These are phyloP conservation scores for Beauveria rudraprayagi DNA, from an alignment of 2,329 filamentous ascomycete genomes.

Conservation along the genomic window DNA sequence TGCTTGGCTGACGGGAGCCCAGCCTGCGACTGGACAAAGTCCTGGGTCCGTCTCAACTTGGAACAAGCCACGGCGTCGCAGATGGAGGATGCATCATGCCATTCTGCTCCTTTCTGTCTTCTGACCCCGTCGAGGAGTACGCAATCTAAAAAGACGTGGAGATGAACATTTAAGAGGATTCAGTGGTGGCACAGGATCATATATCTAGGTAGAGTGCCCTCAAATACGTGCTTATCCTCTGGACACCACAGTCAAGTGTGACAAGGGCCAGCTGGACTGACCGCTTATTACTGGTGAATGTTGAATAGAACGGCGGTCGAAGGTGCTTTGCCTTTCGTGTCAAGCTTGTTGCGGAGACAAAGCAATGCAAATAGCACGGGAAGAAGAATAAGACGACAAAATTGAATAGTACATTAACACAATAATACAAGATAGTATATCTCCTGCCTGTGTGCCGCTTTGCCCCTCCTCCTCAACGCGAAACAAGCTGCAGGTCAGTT, in stretches of 20 bases:
- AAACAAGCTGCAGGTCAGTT: conserved; percentile 5
- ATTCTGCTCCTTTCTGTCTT: background rate
- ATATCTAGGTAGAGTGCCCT: background rate
- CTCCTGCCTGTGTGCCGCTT: background rate
- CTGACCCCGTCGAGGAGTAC: background rate
- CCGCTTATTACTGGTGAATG: background rate
- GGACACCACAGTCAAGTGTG: background rate
- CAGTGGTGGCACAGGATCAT: background rate
- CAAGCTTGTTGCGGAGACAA: background rate
- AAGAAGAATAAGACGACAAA: background rate
- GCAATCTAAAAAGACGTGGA: background rate
- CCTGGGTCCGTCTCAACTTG: conserved; percentile 10
- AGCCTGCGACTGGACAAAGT: conserved; percentile 2
- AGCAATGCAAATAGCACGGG: background rate
- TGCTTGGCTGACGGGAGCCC: background rate
- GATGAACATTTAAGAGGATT: no score
- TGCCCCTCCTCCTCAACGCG: conserved; percentile 1
- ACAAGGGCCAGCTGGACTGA: background rate
- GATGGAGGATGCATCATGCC: background rate
- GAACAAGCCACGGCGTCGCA: conserved; percentile 8
- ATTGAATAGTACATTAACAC: background rate
- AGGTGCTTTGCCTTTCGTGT: background rate
- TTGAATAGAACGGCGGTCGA: no score
- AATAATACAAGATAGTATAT: no score
- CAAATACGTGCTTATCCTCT: no score